These are phyloP conservation scores for Lagenaria siceraria DNA, from an alignment of 306 rosid species.

Conservation along the genomic window DNA sequence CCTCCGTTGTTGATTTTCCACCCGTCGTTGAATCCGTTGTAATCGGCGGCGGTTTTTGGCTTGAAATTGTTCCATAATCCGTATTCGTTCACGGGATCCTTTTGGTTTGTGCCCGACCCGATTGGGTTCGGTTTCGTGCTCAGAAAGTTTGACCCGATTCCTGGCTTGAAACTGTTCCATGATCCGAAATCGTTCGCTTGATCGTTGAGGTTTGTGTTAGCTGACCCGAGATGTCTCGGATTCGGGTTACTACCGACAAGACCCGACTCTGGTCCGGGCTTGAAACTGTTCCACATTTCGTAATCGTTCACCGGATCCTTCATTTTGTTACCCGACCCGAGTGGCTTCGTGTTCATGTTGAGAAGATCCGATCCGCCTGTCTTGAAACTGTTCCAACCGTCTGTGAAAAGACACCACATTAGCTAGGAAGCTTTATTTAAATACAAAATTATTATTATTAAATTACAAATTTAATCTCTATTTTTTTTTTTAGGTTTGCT, in stretches of 20 bases:
- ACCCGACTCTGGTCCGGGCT: neutral
- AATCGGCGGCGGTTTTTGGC: neutral
- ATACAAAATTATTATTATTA: too few relatives aligned
- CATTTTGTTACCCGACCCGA: neutral
- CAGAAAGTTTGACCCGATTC: neutral
- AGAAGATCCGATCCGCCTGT: neutral
- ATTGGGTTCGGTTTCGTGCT: neutral
- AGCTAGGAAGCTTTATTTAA: too few relatives aligned
- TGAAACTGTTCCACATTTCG: constrained; percentile 7
- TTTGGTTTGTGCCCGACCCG: constrained; percentile 1
- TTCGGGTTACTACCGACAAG: neutral
- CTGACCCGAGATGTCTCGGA: neutral
- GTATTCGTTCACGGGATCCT: neutral
- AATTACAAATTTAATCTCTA: too few relatives aligned
- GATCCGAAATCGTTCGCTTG: neutral
- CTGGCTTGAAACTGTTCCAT: constrained; percentile 14
- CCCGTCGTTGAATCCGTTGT: constrained; percentile 13
- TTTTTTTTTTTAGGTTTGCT: too few relatives aligned
- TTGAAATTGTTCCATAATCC: constrained; percentile 15
- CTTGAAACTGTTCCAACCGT: constrained; percentile 12
- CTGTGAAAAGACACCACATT: neutral
- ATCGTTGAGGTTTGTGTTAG: neutral
- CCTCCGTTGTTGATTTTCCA: constrained; percentile 10
- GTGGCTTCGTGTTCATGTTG: neutral
- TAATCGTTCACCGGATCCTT: neutral